Conservation (phyloP, 495 filamentous ascomycete species). For the Hyaloscypha hepaticicola region DNA sequence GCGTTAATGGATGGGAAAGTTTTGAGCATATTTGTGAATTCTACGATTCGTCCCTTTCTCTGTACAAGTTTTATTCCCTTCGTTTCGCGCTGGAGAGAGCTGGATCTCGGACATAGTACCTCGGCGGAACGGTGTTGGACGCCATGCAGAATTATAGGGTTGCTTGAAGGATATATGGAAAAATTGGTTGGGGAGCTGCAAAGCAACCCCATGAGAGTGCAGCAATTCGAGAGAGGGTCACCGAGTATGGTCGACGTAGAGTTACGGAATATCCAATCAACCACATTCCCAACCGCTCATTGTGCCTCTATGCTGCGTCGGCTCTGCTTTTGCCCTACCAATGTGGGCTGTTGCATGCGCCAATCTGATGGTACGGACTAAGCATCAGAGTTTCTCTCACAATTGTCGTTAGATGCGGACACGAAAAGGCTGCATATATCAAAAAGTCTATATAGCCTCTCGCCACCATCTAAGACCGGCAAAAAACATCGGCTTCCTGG, state of each 20-base stretch:
- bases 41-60: background rate
- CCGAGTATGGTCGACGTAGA: background rate
- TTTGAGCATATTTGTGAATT: slow-evolving; percentile 3
- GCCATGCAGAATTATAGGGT: background rate
- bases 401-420: background rate
- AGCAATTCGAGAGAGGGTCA: background rate
- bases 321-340: background rate
- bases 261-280: background rate
- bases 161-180: background rate
- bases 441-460: background rate
- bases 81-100: slow-evolving; percentile 1
- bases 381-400: background rate
- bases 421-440: slow-evolving; percentile 2
- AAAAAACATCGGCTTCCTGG: background rate
- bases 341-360: background rate
- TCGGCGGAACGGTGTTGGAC: background rate
- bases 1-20: slow-evolving; percentile 14
- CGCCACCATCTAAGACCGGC: background rate
- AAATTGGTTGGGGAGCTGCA: background rate
- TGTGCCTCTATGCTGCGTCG: background rate
- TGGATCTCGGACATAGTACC: slow-evolving; percentile 11
- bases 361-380: slow-evolving; percentile 1
- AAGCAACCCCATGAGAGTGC: background rate
- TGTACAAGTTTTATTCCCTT: slow-evolving; percentile 9
- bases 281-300: background rate